Evolutionary conservation across 768 basidiomycete species (phyloP).

Genomic region (Pleurotus djamor): DNA sequence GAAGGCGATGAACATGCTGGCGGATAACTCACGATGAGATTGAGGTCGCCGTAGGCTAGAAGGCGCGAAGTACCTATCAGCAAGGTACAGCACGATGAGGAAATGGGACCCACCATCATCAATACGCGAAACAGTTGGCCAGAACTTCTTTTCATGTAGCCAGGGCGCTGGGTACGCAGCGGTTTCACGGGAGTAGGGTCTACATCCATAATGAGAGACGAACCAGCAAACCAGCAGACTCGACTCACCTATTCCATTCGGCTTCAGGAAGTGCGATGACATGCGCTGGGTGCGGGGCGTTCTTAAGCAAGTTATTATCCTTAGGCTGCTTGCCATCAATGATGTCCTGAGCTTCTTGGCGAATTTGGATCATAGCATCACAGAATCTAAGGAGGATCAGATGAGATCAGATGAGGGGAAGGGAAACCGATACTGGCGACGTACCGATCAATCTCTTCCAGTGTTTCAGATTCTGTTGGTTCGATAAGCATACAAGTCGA

Average conservation of each 20-base stretch:
- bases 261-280: slow-evolving; percentile 68
- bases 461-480: slow-evolving; percentile 93
- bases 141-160: slow-evolving; percentile 90
- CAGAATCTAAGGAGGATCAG: slow-evolving; percentile 67
- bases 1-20: not conserved
- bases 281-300: slow-evolving; percentile 89
- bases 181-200: slow-evolving; percentile 85
- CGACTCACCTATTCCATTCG: slow-evolving; percentile 81
- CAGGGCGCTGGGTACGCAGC: slow-evolving; percentile 90
- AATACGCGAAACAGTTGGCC: slow-evolving; percentile 90
- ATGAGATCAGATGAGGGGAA: slow-evolving; percentile 3
- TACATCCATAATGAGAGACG: slow-evolving; percentile 21
- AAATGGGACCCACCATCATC: slow-evolving; percentile 73
- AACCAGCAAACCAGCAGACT: not conserved
- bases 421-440: slow-evolving; percentile 8
- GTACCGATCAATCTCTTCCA: slow-evolving; percentile 89
- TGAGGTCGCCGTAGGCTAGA: slow-evolving; percentile 88
- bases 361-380: slow-evolving; percentile 97
- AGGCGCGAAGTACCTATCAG: slow-evolving; percentile 7
- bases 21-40: slow-evolving; percentile 69
- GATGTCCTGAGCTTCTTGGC: slow-evolving; percentile 87
- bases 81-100: not conserved
- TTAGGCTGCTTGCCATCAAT: slow-evolving; percentile 83
- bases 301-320: slow-evolving; percentile 90
- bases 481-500: slow-evolving; percentile 98